Percentiles rank a stretch among this genome's conserved stretches.
Evolutionary conservation across 306 rosid genomes (phyloP).

Genomic region (Cyamopsis tetragonoloba): DNA sequence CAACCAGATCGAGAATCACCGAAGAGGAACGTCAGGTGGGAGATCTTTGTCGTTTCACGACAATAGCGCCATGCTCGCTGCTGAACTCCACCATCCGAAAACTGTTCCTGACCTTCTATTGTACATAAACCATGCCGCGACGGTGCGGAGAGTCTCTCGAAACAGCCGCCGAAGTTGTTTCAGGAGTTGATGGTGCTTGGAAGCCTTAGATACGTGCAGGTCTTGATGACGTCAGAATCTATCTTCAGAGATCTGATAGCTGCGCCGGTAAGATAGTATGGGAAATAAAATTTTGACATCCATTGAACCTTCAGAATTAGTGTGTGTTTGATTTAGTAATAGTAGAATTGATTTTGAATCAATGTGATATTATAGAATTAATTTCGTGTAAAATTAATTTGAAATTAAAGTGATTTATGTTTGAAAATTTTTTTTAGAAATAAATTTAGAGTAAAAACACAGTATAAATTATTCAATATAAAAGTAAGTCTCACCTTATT

Average conservation of each 20-base stretch:
- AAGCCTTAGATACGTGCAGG: conserved; percentile 70
- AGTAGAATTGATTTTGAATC: too few relatives aligned
- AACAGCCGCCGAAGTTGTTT: conserved; percentile 61
- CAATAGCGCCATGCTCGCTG: background rate
- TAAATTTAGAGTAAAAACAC: too few relatives aligned
- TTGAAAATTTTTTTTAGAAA: too few relatives aligned
- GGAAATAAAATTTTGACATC: conserved; percentile 57
- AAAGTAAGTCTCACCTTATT: too few relatives aligned
- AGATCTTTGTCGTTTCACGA: conserved; percentile 68
- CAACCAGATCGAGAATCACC: conserved; percentile 35
- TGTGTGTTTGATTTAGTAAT: too few relatives aligned
- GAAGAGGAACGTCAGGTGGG: conserved; percentile 38
- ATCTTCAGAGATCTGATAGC: conserved; percentile 55
- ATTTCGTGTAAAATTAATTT: too few relatives aligned
- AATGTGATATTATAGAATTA: too few relatives aligned
- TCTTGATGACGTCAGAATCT: conserved; percentile 49
- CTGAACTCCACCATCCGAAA: conserved; percentile 61
- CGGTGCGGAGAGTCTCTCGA: conserved; percentile 34
- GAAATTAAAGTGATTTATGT: too few relatives aligned
- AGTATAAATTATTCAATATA: too few relatives aligned
- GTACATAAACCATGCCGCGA: background rate
- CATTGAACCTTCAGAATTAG: conserved; percentile 24
- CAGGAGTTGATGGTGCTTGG: conserved; percentile 74
- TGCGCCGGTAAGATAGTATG: conserved; percentile 47
- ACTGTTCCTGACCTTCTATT: conserved; percentile 57